Evolutionary conservation across 345 rosid genomes (phyloP), one percentile per base, ranked within the genome.

Genomic region (Citrus sp.): DNA sequence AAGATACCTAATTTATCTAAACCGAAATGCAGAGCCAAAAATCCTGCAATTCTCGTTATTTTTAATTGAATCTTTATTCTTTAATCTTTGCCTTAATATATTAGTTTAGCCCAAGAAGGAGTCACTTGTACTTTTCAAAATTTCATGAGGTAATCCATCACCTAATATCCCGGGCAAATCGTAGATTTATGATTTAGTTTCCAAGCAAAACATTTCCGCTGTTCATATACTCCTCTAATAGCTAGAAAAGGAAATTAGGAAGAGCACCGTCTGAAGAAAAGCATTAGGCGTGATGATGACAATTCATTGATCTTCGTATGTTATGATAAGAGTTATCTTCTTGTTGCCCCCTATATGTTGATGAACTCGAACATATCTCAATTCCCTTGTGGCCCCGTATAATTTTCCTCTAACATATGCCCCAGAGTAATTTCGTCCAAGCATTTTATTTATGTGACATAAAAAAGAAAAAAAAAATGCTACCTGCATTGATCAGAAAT

Each of bases 201-300:
- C 56, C 56, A 51, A 51, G 18, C 22, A 51, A 14, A 4, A 51
- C 7, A 18, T 51, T 51, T 51, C 21, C 56, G 18, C 21, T 51
- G 56, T 51, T 51, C 22, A 18, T 51, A 51, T 51, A 14, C 0
- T 51, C 56, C 56, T 51, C 6, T 3, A 14, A 51, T 7, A 38
- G 40, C 40, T 51, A 6, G 55, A 16, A 16, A 14, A 51, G 55
- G 18, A 51, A 16, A 42, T 82, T 82, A 80, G 84, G 87, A 68
- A 62, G 79, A 72, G 70, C 86, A 81, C 81, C 74, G 27, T 62
- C 65, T 74, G 18, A 35, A 40, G 28, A 72, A 55, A 60, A 35
- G 42, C 34, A 22, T 62, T 16, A 18, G 56, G 56, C 56, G 1
- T 51, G 56, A 51, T 51, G 56, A 51, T 51, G 7, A 51, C 56